Base-by-base conservation (phyloP, 371 early-diverging fungal species). In the Syncephalastrum contaminatum region DNA sequence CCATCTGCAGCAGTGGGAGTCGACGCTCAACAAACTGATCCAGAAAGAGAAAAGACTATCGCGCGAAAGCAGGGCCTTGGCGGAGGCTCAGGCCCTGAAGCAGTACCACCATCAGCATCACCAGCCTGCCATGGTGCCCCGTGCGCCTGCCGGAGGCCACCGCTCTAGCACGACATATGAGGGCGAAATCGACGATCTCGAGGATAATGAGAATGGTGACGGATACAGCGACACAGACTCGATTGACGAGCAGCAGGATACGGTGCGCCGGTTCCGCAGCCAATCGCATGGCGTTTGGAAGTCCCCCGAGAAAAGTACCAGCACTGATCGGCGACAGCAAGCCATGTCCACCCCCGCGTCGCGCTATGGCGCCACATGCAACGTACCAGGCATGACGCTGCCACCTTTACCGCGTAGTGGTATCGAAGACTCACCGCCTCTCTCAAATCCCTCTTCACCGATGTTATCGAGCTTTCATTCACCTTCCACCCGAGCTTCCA, bases 1-100 rank as follows among this genome's bases (percentile, higher is more conserved):
- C 58, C 95, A 95, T 59, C 82, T 93, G 27, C 80, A 82, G 46
- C 83, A 87, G 63, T 98, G 99, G 98, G 84, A 87, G 69, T 68
- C 67, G 43, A 81, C 85, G 24, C 66, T 90, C 53, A 85, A 86
- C 45, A 72, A 66, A 55, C 76, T 77, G 53, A 74, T 86, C 27
- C 69, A 43, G 48, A 47, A 46, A 19, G 59, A 53, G 27, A 66
- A 66, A 40, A 56, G 53, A n/a, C 41, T 52, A 1, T 48, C 50
- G n/a, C 42, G 64, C 19, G 57, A 53, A 54, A 27, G 47, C 54
- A 45, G 41, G n/a, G 52, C 53, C 19, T 24, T 43, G 14, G 53
- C 62, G 7, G 43, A 55, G 42, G 54, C 56, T 8, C 15, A 59
- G n/a, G 49, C 41, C 5, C 36, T 43, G 0, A 36, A 22, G 59